Percentiles rank a stretch among this genome's conserved stretches.
phyloP scores from a whole-genome alignment of 257 asterid species.

The Galeopsis tetrahit region DNA sequence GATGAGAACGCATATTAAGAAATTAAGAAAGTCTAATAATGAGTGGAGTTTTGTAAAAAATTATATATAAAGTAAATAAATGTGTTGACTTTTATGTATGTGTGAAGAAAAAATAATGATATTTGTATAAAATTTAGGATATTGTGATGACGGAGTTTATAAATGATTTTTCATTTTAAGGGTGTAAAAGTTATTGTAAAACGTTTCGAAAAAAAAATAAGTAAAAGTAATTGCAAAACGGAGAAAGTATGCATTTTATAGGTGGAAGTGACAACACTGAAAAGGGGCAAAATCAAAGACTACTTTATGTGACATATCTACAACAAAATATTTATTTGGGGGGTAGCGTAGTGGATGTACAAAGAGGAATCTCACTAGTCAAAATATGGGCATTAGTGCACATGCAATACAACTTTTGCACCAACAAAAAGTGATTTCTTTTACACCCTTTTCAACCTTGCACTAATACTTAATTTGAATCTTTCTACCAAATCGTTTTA shows the following conservation, averaged over 20 bases:
- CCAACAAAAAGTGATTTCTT: slow-evolving; percentile 34
- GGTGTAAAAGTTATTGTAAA: too few relatives aligned
- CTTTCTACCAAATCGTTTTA: background rate
- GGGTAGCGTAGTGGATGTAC: slow-evolving; percentile 37
- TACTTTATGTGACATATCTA: slow-evolving; percentile 27
- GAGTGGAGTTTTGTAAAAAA: too few relatives aligned
- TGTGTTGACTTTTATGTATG: too few relatives aligned
- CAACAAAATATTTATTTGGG: slow-evolving; percentile 22
- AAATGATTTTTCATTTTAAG: too few relatives aligned
- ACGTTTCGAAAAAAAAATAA: too few relatives aligned
- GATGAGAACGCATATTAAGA: too few relatives aligned
- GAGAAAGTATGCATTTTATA: slow-evolving; percentile 21
- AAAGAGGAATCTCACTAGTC: slow-evolving; percentile 59
- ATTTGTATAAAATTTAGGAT: too few relatives aligned
- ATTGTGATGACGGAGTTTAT: too few relatives aligned
- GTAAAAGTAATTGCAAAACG: too few relatives aligned
- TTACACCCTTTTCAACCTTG: slow-evolving; percentile 29
- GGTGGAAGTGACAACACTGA: slow-evolving; percentile 37
- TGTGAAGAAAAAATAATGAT: too few relatives aligned
- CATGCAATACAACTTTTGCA: slow-evolving; percentile 63
- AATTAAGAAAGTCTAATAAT: too few relatives aligned
- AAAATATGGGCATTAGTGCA: slow-evolving; percentile 56
- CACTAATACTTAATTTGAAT: slow-evolving; percentile 13
- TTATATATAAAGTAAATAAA: too few relatives aligned
- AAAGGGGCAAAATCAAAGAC: slow-evolving; percentile 28